Conservation (phyloP, 129 eudicot genomes). For the Arctium minus region DNA sequence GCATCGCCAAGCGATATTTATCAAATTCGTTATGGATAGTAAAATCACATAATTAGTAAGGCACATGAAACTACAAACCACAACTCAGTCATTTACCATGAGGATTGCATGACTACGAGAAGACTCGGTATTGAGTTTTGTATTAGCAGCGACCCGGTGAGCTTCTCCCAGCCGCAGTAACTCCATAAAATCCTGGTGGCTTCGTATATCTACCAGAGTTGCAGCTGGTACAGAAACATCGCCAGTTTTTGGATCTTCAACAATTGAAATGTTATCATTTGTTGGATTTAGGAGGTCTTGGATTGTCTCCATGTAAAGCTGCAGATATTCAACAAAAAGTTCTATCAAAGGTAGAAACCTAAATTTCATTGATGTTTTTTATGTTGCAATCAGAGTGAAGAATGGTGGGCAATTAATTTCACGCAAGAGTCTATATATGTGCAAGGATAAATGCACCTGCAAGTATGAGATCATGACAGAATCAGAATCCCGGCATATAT, state of each 20-base stretch:
- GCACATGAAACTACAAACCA: background rate
- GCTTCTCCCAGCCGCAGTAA: constrained; percentile 89
- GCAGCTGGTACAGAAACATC: constrained; percentile 97
- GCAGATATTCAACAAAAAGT: constrained; percentile 22
- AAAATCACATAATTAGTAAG: background rate
- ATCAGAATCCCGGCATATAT: constrained; percentile 69
- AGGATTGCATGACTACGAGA: constrained; percentile 99
- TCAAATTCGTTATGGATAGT: background rate
- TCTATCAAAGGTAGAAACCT: background rate
- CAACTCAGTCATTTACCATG: constrained; percentile 53
- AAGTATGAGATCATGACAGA: constrained; percentile 79
- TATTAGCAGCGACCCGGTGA: constrained; percentile 97
- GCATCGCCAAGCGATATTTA: background rate
- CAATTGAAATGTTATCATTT: constrained; percentile 92
- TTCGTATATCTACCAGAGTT: constrained; percentile 74
- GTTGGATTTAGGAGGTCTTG: constrained; percentile 93
- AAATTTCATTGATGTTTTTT: background rate
- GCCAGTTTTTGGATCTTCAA: constrained; percentile 95
- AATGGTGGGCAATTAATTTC: background rate
- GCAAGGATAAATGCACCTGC: constrained; percentile 56
- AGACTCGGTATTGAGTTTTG: constrained; percentile 98
- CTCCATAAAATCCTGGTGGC: constrained; percentile 81
- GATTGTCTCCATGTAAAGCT: constrained; percentile 97
- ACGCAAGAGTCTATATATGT: background rate
- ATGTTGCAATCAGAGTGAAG: background rate